These are phyloP conservation scores for Teratosphaeria epicoccoides DNA, from an alignment of 2,329 filamentous ascomycete species.

Conservation along the genomic window DNA sequence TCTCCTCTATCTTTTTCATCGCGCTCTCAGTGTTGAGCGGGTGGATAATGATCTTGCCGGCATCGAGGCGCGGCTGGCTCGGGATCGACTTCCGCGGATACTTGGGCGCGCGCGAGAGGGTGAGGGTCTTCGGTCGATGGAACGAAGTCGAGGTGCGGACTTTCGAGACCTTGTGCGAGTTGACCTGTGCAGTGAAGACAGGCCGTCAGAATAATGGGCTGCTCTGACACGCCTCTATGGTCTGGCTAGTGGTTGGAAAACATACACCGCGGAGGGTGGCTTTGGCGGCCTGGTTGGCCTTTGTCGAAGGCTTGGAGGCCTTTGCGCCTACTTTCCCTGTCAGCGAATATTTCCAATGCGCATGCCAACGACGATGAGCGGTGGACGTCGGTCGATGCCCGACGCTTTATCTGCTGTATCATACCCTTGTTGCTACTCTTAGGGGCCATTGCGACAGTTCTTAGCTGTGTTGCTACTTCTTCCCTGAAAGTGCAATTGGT, in stretches of 20 bases:
- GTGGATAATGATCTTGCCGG: conserved; percentile 96
- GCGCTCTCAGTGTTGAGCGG: conserved; percentile 99
- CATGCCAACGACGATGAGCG: conserved; percentile 1
- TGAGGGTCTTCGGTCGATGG: conserved; percentile 94
- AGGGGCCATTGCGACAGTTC: conserved; percentile 22
- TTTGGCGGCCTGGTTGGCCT: conserved; percentile 91
- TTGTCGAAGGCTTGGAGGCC: conserved; percentile 53
- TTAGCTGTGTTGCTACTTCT: background rate
- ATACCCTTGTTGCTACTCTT: conserved; percentile 12
- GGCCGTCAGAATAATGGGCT: conserved; percentile 41
- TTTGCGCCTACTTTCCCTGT: conserved; percentile 26
- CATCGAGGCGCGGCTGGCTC: conserved; percentile 82
- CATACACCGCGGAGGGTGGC: conserved; percentile 91
- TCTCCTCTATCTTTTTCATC: conserved; percentile 99
- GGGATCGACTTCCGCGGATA: conserved; percentile 94
- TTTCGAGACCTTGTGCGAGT: conserved; percentile 84
- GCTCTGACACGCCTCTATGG: conserved; percentile 40
- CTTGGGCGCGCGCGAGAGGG: conserved; percentile 82
- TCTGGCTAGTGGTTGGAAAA: conserved; percentile 26
- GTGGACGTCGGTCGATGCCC: conserved; percentile 1
- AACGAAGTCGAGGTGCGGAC: conserved; percentile 87
- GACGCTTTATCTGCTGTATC: conserved; percentile 9
- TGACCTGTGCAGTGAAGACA: conserved; percentile 43
- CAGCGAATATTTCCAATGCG: conserved; percentile 13
- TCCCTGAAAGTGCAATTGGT: background rate